A percentile compares a stretch with the other conserved stretches of the same genome.
These are phyloP conservation scores for Phytopythium helicoides DNA, from an alignment of 352 stramenopile species.

Conservation along the genomic window DNA sequence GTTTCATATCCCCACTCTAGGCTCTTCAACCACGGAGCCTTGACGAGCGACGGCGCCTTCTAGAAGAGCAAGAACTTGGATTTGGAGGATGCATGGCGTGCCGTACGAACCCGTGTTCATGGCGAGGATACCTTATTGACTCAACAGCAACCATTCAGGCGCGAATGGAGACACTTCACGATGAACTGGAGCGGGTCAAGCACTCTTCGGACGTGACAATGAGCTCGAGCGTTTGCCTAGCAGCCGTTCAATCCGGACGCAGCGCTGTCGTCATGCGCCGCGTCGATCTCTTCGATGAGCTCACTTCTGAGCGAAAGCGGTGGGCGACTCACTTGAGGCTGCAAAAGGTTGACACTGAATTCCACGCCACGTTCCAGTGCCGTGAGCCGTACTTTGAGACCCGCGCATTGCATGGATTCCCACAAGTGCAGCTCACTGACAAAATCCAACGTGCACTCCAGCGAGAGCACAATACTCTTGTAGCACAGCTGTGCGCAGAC, in stretches of 20 bases:
- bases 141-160: conserved; percentile 47
- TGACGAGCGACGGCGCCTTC: conserved; percentile 56
- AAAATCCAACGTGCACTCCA: conserved; percentile 81
- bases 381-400: conserved; percentile 88
- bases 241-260: conserved; percentile 55
- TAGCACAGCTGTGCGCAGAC: conserved; percentile 77
- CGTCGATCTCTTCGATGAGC: conserved; percentile 68
- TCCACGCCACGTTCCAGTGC: conserved; percentile 88
- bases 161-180: conserved; percentile 55
- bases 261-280: conserved; percentile 51
- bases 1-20: conserved; percentile 8
- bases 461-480: conserved; percentile 84
- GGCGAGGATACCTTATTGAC: conserved; percentile 61
- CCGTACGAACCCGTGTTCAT: conserved; percentile 59
- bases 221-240: conserved; percentile 52
- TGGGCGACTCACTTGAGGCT: conserved; percentile 73
- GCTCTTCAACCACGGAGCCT: conserved; percentile 55
- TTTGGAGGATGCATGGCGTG: conserved; percentile 81
- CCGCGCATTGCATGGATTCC: conserved; percentile 88
- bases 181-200: conserved; percentile 75
- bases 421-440: conserved; percentile 78
- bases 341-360: conserved; percentile 87
- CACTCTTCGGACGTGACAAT: conserved; percentile 46
- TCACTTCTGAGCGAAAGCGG: conserved; percentile 61
- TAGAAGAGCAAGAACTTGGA: conserved; percentile 73